These are phyloP conservation scores for Ilex asprella DNA, from an alignment of 257 asterid genomes.

Conservation along the genomic window DNA sequence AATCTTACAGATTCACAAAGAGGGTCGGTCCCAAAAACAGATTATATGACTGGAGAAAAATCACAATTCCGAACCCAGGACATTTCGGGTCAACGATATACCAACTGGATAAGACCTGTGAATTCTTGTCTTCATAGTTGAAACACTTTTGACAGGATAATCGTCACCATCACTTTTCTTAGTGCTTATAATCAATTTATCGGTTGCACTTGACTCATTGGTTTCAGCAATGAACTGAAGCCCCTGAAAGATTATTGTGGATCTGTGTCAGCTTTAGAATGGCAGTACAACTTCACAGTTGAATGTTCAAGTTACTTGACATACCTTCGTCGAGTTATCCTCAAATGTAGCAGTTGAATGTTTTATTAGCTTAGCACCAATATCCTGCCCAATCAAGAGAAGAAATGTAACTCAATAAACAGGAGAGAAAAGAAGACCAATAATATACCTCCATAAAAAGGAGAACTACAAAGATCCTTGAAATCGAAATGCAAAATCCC, in stretches of 20 bases:
- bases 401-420: not conserved
- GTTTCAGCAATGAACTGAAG: conserved; percentile 54
- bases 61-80: conserved; percentile 27
- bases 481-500: too few species aligned
- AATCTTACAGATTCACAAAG: not conserved
- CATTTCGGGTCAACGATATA: conserved; percentile 39
- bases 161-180: conserved; percentile 16
- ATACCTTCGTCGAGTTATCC: conserved; percentile 38
- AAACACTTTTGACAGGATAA: conserved; percentile 21
- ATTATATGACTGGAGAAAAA: not conserved
- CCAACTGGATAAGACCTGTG: conserved; percentile 63
- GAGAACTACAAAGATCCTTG: too few species aligned
- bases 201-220: conserved; percentile 30
- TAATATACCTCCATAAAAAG: not conserved
- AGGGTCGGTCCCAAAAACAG: not conserved
- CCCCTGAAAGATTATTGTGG: conserved; percentile 33
- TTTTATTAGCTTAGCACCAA: conserved; percentile 46
- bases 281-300: not conserved
- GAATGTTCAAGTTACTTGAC: conserved; percentile 6
- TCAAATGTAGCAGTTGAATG: conserved; percentile 32
- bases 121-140: conserved; percentile 48
- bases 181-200: too few species aligned
- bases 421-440: not conserved
- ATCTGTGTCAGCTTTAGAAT: conserved; percentile 9
- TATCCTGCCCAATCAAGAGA: conserved; percentile 35